Conservation (phyloP, 305 asterid species). For the Rubia tinctorum region DNA sequence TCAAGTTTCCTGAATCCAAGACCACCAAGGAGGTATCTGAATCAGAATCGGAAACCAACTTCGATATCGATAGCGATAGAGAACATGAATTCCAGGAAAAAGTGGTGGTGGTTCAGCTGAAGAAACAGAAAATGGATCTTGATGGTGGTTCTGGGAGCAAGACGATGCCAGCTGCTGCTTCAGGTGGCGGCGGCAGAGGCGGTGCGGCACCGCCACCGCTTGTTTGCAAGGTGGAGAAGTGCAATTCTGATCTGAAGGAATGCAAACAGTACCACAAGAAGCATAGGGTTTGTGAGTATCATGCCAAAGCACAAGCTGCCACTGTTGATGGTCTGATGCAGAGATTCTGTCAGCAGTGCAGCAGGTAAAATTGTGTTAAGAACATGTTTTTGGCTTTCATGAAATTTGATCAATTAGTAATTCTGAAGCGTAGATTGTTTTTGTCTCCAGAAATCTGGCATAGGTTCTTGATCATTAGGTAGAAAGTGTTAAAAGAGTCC, state of each 20-base stretch:
- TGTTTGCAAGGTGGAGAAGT: constrained; percentile 46
- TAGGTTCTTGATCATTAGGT: neutral
- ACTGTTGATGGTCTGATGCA: constrained; percentile 39
- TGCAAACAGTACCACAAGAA: constrained; percentile 49
- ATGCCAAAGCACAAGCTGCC: constrained; percentile 48
- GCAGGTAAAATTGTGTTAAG: constrained; percentile 35
- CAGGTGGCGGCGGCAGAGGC: constrained; percentile 16
- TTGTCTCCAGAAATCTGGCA: neutral
- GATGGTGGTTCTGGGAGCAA: constrained; percentile 20
- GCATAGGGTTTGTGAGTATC: constrained; percentile 56
- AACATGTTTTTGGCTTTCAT: neutral
- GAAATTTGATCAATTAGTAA: neutral
- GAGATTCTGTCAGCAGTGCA: constrained; percentile 72
- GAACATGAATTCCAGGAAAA: constrained; percentile 8
- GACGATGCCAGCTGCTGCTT: neutral
- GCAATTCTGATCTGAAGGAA: constrained; percentile 32
- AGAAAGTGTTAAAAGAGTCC: too few relatives aligned
- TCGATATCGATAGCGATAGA: constrained; percentile 11
- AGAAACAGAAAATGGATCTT: constrained; percentile 35
- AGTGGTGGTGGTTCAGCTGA: constrained; percentile 20
- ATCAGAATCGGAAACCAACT: constrained; percentile 21
- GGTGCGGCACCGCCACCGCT: constrained; percentile 11
- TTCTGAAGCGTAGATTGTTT: neutral
- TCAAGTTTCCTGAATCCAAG: constrained; percentile 18
- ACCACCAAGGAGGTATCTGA: constrained; percentile 22